Evolutionary conservation across 1,284 basidiomycete genomes (phyloP).

Genomic region (Pseudozyma sp.): DNA sequence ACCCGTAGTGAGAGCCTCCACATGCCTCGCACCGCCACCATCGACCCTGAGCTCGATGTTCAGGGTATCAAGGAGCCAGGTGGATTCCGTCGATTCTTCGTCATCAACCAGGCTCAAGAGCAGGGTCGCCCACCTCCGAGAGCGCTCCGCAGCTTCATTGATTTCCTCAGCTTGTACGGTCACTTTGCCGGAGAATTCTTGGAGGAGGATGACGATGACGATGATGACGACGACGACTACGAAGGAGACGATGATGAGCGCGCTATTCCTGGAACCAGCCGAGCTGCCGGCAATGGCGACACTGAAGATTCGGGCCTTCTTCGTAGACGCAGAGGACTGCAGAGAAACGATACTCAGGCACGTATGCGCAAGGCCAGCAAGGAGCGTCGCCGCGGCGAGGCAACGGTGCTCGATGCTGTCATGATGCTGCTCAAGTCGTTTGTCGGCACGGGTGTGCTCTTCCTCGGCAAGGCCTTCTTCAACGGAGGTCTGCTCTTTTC

Average conservation of each 20-base stretch:
- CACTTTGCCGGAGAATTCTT: slow-evolving; percentile 67
- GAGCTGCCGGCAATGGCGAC: slow-evolving; percentile 44
- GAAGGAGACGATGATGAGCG: slow-evolving; percentile 36
- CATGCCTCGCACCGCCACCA: slow-evolving; percentile 59
- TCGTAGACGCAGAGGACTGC: slow-evolving; percentile 30
- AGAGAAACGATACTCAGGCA: slow-evolving; percentile 40
- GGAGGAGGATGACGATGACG: slow-evolving; percentile 61
- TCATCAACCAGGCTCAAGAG: slow-evolving; percentile 58
- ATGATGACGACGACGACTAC: slow-evolving; percentile 53
- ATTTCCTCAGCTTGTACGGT: slow-evolving; percentile 66
- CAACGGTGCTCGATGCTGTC: slow-evolving; percentile 64
- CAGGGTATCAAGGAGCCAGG: slow-evolving; percentile 64
- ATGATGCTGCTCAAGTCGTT: slow-evolving; percentile 79
- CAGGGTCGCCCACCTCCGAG: slow-evolving; percentile 62
- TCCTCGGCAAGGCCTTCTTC: slow-evolving; percentile 96
- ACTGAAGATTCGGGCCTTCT: slow-evolving; percentile 59
- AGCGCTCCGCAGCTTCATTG: slow-evolving; percentile 66
- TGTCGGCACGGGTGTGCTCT: slow-evolving; percentile 94
- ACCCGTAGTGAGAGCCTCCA: slow-evolving; percentile 62
- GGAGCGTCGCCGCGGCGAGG: slow-evolving; percentile 60
- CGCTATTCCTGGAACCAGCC: slow-evolving; percentile 42
- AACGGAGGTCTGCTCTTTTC: slow-evolving; percentile 97
- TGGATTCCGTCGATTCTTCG: slow-evolving; percentile 64
- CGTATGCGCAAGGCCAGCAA: slow-evolving; percentile 56
- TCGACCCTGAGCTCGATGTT: slow-evolving; percentile 62